Base-by-base conservation (phyloP, 352 stramenopile genomes). In the Pythium brachiatum region DNA sequence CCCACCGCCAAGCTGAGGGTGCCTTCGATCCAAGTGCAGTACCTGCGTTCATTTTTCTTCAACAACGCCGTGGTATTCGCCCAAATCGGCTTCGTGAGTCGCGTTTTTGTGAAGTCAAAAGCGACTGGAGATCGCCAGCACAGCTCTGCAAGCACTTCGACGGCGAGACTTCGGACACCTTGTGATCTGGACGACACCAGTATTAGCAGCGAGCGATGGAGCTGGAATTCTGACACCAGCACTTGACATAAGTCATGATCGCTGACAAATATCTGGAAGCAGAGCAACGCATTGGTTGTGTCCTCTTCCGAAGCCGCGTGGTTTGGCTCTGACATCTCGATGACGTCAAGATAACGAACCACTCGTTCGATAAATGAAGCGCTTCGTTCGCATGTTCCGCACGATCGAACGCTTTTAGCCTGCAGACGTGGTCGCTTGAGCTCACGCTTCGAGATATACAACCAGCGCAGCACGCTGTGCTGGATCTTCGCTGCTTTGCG, bases 401-500 rank as follows among this genome's bases (percentile, higher is more conserved):
- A 73, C 13, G 56, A 47, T 11, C 51, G 29, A 48, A 21, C 11
- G 20, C 26, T 29, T n/a, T 21, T 9, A 34, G 56, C n/a, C 18
- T 7, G n/a, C 4, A 13, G n/a, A 52, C 60, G 27, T 15, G 31
- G 8, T 29, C 41, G 9, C 8, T 46, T 53, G 15, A 26, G 27
- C 5, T 5, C 11, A 2, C 59, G 46, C 36, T 53, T 57, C 20
- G 64, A 60, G 1, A 60, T 57, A 38, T 75, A 72, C 29, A 75
- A 25, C 68, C 68, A 75, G 15, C 66, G 59, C n/a, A 75, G 38
- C 13, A 75, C 57, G 6, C 27, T 25, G 9, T 47, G 64, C 39
- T 75, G 68, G 27, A 75, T 75, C 27, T 66, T 60, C 0, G 36
- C 41, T 2, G 68, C 64, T 51, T 75, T 75, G 0, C 64, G 60